Base-by-base conservation (phyloP, 2,329 filamentous ascomycete species). In the Pestalotiopsis sp. region DNA sequence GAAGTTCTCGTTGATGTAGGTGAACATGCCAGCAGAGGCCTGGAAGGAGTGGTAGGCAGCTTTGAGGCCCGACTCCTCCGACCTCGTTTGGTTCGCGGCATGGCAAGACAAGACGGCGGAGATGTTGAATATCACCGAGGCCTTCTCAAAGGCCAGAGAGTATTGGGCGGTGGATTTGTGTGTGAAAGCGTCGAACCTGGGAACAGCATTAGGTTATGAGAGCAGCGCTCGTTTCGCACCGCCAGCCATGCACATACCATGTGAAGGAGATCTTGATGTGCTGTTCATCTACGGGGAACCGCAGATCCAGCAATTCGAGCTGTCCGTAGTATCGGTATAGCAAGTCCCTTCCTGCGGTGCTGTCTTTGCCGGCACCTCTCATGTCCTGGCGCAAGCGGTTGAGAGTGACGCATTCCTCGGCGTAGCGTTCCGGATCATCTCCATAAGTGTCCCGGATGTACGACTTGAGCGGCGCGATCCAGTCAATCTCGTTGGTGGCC, bases 1-100 rank as follows among this genome's bases (percentile, higher is more conserved):
- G 79, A 99, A 99, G 83, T 99, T 99, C 83, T 99, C 96, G 81
- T 99, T 99, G 84, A 99, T 99, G 77, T 99, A 99, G 66, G 95
- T 98, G 81, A 98, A 99, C 96, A 99, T 99, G 83, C 96, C 96
- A 11, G 96, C 96, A 7, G 95, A 95, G 56, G 96, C 96, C 81
- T 99, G 96, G 83, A 98, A 98, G 23, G 95, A 98, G 81, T 99
- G 95, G 79, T 98, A 99, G 20, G 96, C 94, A 14, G 94, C 95
- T 84, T 99, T 99, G 78, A 98, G 88, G 41, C 95, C 95, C 5
- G 92, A 88, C 77, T 99, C 96, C 78, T 98, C 95, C 72, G 93
- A 92, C 64, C 96, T 91, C 74, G 96, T 95, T 82, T 99, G 97
- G 77, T 93, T 89, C 58, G 95, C 94, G 70, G 95, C 96, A 86